phyloP scores from a whole-genome alignment of 2,329 filamentous ascomycete genomes.

The Drechslerella coelobrocha region DNA sequence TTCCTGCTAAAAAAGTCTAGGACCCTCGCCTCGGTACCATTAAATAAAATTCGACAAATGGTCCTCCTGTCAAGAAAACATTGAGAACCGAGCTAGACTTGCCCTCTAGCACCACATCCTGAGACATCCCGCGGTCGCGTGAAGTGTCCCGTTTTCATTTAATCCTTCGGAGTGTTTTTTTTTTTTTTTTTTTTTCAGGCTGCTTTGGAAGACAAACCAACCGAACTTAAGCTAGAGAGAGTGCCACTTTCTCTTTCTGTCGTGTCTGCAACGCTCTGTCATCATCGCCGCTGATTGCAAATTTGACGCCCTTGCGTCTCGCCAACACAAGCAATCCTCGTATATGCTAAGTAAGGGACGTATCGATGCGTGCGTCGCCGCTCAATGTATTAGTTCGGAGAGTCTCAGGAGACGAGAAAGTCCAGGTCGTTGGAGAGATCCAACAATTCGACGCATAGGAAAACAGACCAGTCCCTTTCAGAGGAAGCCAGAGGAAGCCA shows the following conservation, averaged over 20 bases:
- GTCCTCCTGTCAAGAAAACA: slow-evolving; percentile 21
- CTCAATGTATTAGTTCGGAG: slow-evolving; percentile 13
- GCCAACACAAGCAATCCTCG: slow-evolving; percentile 15
- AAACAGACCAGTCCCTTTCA: not conserved
- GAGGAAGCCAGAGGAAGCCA: slow-evolving; percentile 1
- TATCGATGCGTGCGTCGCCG: slow-evolving; percentile 13
- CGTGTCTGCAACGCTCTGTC: not conserved
- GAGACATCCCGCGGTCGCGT: slow-evolving; percentile 20
- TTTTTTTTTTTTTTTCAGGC: slow-evolving; percentile 1
- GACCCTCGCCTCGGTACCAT: slow-evolving; percentile 20
- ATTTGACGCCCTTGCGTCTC: slow-evolving; percentile 18
- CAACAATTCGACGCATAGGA: not conserved
- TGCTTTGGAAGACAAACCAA: not conserved
- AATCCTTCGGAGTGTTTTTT: slow-evolving; percentile 32
- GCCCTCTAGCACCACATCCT: slow-evolving; percentile 23
- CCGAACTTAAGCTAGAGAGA: not conserved
- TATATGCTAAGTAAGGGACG: slow-evolving; percentile 15
- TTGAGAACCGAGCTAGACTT: slow-evolving; percentile 19
- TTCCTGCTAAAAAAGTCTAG: not conserved
- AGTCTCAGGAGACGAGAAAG: slow-evolving; percentile 25
- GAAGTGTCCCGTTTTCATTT: slow-evolving; percentile 1
- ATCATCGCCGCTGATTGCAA: not conserved
- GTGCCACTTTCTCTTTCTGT: slow-evolving; percentile 28
- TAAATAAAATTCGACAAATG: slow-evolving; percentile 14
- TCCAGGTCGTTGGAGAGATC: not conserved